These are phyloP conservation scores for Metschnikowia lachancei DNA, from an alignment of 805 yeast species.

Conservation along the genomic window DNA sequence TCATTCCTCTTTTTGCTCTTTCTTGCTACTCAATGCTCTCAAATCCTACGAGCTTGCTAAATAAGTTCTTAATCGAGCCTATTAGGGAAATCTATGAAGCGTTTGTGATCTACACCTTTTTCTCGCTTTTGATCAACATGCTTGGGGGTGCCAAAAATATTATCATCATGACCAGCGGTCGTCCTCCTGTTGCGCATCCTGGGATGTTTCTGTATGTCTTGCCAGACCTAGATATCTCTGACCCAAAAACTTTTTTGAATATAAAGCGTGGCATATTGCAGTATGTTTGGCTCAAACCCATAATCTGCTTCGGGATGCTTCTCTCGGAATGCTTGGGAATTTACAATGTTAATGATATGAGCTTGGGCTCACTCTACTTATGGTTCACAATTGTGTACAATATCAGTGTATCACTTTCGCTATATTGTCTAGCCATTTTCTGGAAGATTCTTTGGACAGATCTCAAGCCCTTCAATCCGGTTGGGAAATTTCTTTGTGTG, in stretches of 20 bases:
- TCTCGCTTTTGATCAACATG: slow-evolving; percentile 73
- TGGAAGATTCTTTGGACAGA: slow-evolving; percentile 89
- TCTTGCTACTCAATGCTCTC: slow-evolving; percentile 61
- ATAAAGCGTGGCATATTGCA: slow-evolving; percentile 87
- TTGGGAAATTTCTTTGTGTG: slow-evolving; percentile 90
- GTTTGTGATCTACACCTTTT: slow-evolving; percentile 90
- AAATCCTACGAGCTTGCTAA: slow-evolving; percentile 40
- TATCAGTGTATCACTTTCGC: slow-evolving; percentile 71
- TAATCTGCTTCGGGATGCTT: slow-evolving; percentile 59
- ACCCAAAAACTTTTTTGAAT: slow-evolving; percentile 71
- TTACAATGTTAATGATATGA: slow-evolving; percentile 51
- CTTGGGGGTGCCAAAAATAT: slow-evolving; percentile 92
- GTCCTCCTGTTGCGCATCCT: slow-evolving; percentile 68
- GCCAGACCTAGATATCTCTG: slow-evolving; percentile 72
- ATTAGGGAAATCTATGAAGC: slow-evolving; percentile 91
- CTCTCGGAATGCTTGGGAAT: slow-evolving; percentile 46
- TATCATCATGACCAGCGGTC: slow-evolving; percentile 65
- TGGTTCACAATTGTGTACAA: slow-evolving; percentile 75
- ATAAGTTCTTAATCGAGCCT: slow-evolving; percentile 59
- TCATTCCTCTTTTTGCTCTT: slow-evolving; percentile 78
- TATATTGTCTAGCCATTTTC: slow-evolving; percentile 82
- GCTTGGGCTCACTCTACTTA: slow-evolving; percentile 50
- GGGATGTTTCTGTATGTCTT: slow-evolving; percentile 51
- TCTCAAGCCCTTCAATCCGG: slow-evolving; percentile 75
- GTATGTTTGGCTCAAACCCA: slow-evolving; percentile 92